phyloP scores from a whole-genome alignment of 495 filamentous ascomycete species.

The Hypomontagnella submonticulosa region DNA sequence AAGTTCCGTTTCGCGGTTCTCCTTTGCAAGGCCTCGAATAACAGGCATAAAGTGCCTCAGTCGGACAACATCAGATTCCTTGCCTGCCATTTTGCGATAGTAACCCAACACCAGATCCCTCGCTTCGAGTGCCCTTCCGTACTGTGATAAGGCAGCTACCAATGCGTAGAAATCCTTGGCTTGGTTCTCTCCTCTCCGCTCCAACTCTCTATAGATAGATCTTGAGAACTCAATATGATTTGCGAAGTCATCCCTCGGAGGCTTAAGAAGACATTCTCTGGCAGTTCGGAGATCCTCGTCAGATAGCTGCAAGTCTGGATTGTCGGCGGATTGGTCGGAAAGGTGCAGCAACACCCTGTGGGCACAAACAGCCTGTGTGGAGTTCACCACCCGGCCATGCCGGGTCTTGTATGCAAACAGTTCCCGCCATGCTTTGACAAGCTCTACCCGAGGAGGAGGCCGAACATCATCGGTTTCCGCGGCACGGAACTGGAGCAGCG shows the following conservation, averaged over 20 bases:
- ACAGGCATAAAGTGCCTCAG: slow-evolving; percentile 64
- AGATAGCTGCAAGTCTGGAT: slow-evolving; percentile 55
- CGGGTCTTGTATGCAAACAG: slow-evolving; percentile 70
- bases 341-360: slow-evolving; percentile 70
- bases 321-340: slow-evolving; percentile 48
- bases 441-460: slow-evolving; percentile 66
- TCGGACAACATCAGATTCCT: slow-evolving; percentile 43
- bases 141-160: slow-evolving; percentile 66
- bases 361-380: slow-evolving; percentile 71
- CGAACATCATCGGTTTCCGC: slow-evolving; percentile 61
- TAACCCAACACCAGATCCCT: slow-evolving; percentile 61
- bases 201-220: slow-evolving; percentile 65
- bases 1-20: slow-evolving; percentile 68
- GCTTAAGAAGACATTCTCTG: slow-evolving; percentile 49
- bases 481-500: slow-evolving; percentile 62
- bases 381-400: slow-evolving; percentile 63
- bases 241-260: slow-evolving; percentile 52
- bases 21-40: slow-evolving; percentile 72
- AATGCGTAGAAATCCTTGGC: slow-evolving; percentile 59
- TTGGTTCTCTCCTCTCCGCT: slow-evolving; percentile 34
- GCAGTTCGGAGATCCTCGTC: slow-evolving; percentile 63
- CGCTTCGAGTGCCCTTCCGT: slow-evolving; percentile 70
- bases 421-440: slow-evolving; percentile 69
- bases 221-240: slow-evolving; percentile 66
- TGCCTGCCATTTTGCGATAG: slow-evolving; percentile 32